These are phyloP conservation scores for Ascoidea tarda DNA, from an alignment of 805 yeast genomes.

Conservation along the genomic window DNA sequence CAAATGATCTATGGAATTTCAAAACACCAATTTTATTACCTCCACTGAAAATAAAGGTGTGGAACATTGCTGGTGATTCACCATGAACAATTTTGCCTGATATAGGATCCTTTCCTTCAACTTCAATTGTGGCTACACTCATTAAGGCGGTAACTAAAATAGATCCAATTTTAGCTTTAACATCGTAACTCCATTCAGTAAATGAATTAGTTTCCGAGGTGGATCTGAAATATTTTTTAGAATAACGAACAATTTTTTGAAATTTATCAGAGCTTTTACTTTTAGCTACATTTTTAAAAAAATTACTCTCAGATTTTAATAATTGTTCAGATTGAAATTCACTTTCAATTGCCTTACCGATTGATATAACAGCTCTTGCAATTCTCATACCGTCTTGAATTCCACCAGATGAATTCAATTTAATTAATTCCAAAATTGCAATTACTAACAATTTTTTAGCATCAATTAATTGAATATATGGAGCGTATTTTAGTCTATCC, in stretches of 20 bases:
- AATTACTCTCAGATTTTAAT: slow-evolving; percentile 39
- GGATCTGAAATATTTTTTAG: slow-evolving; percentile 22
- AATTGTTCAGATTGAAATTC: slow-evolving; percentile 68
- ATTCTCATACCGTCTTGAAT: slow-evolving; percentile 71
- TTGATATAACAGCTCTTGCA: slow-evolving; percentile 65
- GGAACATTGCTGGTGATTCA: slow-evolving; percentile 81
- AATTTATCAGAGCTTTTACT: slow-evolving; percentile 31
- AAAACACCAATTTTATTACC: slow-evolving; percentile 78
- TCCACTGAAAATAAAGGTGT: slow-evolving; percentile 66
- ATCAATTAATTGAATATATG: slow-evolving; percentile 56
- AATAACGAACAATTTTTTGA: slow-evolving; percentile 23
- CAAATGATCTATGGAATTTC: slow-evolving; percentile 53
- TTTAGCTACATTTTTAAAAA: slow-evolving; percentile 36
- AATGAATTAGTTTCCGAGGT: slow-evolving; percentile 21
- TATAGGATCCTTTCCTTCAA: slow-evolving; percentile 68
- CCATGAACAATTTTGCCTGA: slow-evolving; percentile 56
- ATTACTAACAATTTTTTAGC: slow-evolving; percentile 76
- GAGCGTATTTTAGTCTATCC: slow-evolving; percentile 50
- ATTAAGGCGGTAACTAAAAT: slow-evolving; percentile 59
- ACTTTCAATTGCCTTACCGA: slow-evolving; percentile 73
- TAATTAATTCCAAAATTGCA: slow-evolving; percentile 70
- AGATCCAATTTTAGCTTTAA: slow-evolving; percentile 69
- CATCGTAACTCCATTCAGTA: slow-evolving; percentile 38
- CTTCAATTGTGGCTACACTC: slow-evolving; percentile 73
- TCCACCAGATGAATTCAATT: slow-evolving; percentile 62